A percentile compares a stretch with the other conserved stretches of the same genome.
Conservation (phyloP, 148 eudicot genomes). For the Vaccinium darrowii region DNA sequence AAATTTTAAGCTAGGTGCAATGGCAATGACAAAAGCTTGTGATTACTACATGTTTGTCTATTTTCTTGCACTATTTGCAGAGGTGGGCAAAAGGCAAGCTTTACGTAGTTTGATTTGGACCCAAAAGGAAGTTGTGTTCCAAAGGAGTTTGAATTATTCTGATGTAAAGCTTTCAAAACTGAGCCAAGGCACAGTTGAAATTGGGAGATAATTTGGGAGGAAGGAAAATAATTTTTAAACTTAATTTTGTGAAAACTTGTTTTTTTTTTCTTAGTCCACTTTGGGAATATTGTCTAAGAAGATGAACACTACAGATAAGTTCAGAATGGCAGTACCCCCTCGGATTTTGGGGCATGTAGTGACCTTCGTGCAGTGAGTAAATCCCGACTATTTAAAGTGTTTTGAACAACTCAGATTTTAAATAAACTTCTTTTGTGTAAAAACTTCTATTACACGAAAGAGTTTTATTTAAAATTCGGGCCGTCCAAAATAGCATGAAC, state of each 20-base stretch:
- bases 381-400: too few relatives aligned
- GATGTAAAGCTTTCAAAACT: not conserved
- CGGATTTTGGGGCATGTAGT: too few relatives aligned
- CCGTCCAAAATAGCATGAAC: too few relatives aligned
- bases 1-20: not conserved
- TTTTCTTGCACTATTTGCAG: not conserved
- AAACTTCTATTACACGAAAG: too few relatives aligned
- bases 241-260: not conserved
- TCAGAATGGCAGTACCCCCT: too few relatives aligned
- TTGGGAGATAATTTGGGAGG: not conserved
- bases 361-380: too few relatives aligned
- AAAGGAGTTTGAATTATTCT: not conserved
- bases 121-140: not conserved
- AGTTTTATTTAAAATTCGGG: too few relatives aligned
- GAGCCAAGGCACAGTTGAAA: not conserved
- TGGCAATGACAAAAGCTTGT: not conserved
- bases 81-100: not conserved
- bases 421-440: too few relatives aligned
- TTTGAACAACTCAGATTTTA: too few relatives aligned
- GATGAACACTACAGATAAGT: too few relatives aligned
- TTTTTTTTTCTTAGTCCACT: too few relatives aligned
- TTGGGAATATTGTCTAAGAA: too few relatives aligned
- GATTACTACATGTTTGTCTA: not conserved
- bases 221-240: not conserved
- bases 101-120: slow-evolving; percentile 6